A percentile compares a stretch with the other conserved stretches of the same genome.
Evolutionary conservation across 805 yeast genomes (phyloP).

Genomic region (Starmerella bombi): DNA sequence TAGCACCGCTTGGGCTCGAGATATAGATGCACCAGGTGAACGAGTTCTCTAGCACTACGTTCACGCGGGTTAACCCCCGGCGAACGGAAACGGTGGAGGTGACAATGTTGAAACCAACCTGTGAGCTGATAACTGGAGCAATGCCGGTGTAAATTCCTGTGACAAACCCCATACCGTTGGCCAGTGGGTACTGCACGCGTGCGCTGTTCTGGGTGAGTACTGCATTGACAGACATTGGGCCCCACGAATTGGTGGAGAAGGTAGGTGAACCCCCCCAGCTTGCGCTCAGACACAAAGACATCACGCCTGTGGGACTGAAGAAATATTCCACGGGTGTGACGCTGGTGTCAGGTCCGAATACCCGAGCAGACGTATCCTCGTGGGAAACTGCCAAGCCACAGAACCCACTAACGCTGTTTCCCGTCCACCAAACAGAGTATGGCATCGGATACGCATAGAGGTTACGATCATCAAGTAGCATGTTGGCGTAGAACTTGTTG

Average conservation of each 20-base stretch:
- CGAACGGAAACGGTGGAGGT: constrained; percentile 26
- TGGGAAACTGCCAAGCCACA: constrained; percentile 55
- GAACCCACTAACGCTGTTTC: constrained; percentile 28
- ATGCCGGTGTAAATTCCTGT: constrained; percentile 48
- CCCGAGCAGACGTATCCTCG: constrained; percentile 34
- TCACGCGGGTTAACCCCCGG: constrained; percentile 27
- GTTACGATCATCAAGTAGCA: constrained; percentile 44
- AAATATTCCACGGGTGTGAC: constrained; percentile 34
- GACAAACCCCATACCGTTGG: constrained; percentile 74
- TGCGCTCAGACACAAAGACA: constrained; percentile 46
- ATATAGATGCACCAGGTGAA: constrained; percentile 40
- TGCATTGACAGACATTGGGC: constrained; percentile 21
- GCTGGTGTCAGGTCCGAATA: constrained; percentile 35
- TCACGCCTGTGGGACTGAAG: constrained; percentile 43
- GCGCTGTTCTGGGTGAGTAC: constrained; percentile 14
- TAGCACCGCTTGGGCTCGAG: constrained; percentile 29
- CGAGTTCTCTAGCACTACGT: constrained; percentile 30
- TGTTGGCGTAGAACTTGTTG: constrained; percentile 62
- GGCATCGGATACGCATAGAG: constrained; percentile 53
- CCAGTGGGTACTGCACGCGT: constrained; percentile 43
- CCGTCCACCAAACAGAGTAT: constrained; percentile 48
- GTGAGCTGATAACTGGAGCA: constrained; percentile 35
- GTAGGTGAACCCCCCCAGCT: constrained; percentile 34
- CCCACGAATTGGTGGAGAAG: constrained; percentile 32
- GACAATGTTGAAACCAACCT: constrained; percentile 35